Evolutionary conservation across 192 early-diverging fungal species (phyloP), one percentile per base, ranked within the genome.

Genomic region (Mortierella alpina): DNA sequence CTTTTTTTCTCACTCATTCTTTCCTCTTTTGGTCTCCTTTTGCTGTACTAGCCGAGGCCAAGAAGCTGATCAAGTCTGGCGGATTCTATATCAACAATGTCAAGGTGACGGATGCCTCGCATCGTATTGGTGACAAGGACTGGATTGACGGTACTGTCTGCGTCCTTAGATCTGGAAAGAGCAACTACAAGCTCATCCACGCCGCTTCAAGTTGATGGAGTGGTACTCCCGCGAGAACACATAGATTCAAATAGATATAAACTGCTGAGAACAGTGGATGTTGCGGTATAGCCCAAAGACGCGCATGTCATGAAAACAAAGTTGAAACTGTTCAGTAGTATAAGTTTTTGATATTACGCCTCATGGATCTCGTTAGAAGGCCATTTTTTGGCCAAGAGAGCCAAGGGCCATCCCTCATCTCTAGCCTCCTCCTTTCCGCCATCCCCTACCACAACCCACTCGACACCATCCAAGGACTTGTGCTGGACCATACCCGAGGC

Each of bases 51-150:
- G 91, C 92, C 14, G 94, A 92, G 47, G 94, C 94, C 0, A 83
- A 91, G 47, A 94, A 96, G 54, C 81, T 95, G 41, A 86, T 92
- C 59, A 88, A 88, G 41, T 75, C 89, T 5, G 94, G 96, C 18
- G 97, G 97, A 0, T 75, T 98, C 39, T 98, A 98, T 69, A 66
- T 94, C 20, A 92, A 92, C 86, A 91, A 93, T 63, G 48, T 66
- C 39, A 84, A 91, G 50, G 77, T 91, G 2, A 80, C 66, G 1
- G 84, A 89, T 59, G 67, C 85, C 20, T 40, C 77, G 11, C 70
- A 82, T 42, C 70, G 66, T 41, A 61, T 93, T 7, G 15, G 41
- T 5, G 79, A 85, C 6, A 72, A 62, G 39, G 89, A 93, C 68
- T 86, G 93, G 75, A 78, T 95, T 17, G 92, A 93, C 66, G 89